Evolutionary conservation across 169 alveolate genomes (phyloP).

Genomic region (Plasmodium yoelii): DNA sequence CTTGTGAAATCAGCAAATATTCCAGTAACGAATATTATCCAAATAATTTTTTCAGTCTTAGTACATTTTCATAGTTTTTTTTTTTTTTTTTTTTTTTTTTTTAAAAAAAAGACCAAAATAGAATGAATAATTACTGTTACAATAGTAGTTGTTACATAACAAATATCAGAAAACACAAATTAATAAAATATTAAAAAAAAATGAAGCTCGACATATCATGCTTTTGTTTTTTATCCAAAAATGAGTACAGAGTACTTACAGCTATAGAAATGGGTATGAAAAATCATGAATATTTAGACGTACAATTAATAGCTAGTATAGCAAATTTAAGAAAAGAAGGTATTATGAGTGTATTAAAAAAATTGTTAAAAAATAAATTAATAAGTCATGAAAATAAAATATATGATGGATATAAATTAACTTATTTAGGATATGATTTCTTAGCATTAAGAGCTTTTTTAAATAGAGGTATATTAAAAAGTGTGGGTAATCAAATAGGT

Average conservation of each 20-base stretch:
- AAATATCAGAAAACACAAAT: not conserved
- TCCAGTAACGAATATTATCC: not conserved
- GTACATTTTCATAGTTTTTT: not conserved
- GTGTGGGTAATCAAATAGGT: constrained; percentile 95
- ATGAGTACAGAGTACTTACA: constrained; percentile 92
- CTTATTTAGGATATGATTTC: constrained; percentile 98
- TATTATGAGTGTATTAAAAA: constrained; percentile 87
- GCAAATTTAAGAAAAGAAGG: constrained; percentile 96
- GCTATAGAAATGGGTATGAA: constrained; percentile 99
- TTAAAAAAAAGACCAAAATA: not conserved
- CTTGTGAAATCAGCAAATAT: not conserved
- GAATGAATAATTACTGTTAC: too few relatives aligned
- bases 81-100: not conserved
- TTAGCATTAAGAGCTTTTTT: constrained; percentile 96
- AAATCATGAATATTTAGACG: constrained; percentile 98
- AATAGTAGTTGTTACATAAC: not conserved
- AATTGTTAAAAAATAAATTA: constrained; percentile 94
- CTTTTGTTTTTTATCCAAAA: constrained; percentile 48
- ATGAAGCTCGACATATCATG: constrained; percentile 72
- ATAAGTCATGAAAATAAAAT: constrained; percentile 93
- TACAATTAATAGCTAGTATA: constrained; percentile 95
- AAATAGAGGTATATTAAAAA: constrained; percentile 94
- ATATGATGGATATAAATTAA: constrained; percentile 98
- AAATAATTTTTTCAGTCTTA: too few relatives aligned
- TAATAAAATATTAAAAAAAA: not conserved